Evolutionary conservation across 257 asterid species (phyloP).

Genomic region (Catharanthus roseus): DNA sequence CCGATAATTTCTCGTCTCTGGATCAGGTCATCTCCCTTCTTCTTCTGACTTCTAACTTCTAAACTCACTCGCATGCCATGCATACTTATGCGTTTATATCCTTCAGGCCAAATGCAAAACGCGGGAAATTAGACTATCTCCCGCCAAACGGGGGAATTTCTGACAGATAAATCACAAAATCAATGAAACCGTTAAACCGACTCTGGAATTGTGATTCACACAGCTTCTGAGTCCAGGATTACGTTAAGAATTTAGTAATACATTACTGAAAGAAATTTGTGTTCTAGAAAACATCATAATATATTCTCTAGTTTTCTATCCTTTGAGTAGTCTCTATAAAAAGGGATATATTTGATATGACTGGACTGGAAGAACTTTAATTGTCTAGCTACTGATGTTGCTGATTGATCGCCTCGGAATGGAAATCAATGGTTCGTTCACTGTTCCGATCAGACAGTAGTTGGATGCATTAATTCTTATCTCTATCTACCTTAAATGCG

Average conservation of each 20-base stretch:
- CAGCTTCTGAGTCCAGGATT: too few relatives aligned
- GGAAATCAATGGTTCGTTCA: background rate
- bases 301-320: too few relatives aligned
- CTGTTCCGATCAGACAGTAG: background rate
- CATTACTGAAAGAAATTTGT: background rate
- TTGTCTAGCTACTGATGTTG: background rate
- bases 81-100: background rate
- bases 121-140: background rate
- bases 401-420: background rate
- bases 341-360: too few relatives aligned
- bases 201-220: too few relatives aligned
- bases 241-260: background rate
- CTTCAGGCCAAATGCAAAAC: background rate
- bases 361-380: too few relatives aligned
- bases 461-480: background rate
- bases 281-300: too few relatives aligned
- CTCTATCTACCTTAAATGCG: background rate
- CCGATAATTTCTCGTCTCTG: constrained; percentile 57
- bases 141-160: background rate
- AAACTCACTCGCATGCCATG: background rate
- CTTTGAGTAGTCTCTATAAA: too few relatives aligned
- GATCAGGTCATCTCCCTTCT: constrained; percentile 48
- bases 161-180: too few relatives aligned
- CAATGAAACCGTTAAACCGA: too few relatives aligned
- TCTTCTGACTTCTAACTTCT: background rate